Evolutionary conservation across 192 early-diverging fungal genomes (phyloP).

Genomic region (Mortierella alpina): DNA sequence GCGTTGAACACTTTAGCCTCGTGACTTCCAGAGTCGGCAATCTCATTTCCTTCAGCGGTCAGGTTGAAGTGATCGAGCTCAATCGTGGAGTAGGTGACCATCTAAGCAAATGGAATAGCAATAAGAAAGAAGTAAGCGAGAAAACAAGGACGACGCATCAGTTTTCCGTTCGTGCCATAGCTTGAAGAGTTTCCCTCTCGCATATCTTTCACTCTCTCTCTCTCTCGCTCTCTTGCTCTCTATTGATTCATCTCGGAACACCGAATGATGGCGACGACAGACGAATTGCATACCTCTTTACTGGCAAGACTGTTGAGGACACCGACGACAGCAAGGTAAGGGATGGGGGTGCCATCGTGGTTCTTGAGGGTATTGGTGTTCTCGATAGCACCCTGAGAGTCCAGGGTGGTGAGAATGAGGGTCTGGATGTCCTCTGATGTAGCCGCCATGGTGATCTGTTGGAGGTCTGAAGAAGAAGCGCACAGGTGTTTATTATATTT

Average conservation of each 20-base stretch:
- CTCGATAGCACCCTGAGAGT: constrained; percentile 73
- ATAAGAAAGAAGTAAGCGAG: background rate
- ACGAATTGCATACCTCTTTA: constrained; percentile 75
- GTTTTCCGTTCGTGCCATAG: background rate
- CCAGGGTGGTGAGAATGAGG: constrained; percentile 74
- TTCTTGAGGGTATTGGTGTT: constrained; percentile 73
- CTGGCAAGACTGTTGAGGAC: constrained; percentile 86
- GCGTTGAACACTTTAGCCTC: constrained; percentile 93
- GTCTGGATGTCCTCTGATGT: constrained; percentile 63
- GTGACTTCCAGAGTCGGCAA: constrained; percentile 89
- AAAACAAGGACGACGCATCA: background rate
- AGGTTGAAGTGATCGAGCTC: constrained; percentile 84
- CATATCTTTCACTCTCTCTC: no score
- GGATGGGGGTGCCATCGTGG: constrained; percentile 67
- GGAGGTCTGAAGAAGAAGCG: background rate
- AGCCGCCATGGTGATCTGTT: constrained; percentile 4
- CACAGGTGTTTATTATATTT: background rate
- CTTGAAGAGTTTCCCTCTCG: no score
- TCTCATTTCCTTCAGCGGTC: constrained; percentile 89
- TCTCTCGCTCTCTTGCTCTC: no score
- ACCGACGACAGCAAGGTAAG: constrained; percentile 78
- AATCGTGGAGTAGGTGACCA: constrained; percentile 84
- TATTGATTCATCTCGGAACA: background rate
- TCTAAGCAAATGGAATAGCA: constrained; percentile 60
- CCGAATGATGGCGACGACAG: background rate